Base-by-base conservation (phyloP, 805 yeast genomes). In the Wickerhamomyces sydowiorum region DNA sequence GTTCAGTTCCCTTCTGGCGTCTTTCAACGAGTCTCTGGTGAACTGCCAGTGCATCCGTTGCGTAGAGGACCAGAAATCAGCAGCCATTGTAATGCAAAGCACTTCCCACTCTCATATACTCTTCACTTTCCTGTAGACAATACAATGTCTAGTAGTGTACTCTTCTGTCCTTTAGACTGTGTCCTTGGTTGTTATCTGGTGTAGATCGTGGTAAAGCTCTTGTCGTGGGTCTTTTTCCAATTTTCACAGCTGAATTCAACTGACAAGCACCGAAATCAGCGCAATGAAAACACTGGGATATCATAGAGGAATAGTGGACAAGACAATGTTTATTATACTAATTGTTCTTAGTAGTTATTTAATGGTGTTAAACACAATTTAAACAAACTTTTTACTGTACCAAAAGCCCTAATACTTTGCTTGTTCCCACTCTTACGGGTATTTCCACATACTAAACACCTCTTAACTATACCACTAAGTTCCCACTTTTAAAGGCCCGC, bases 1-100 rank as follows among this genome's bases (percentile, higher is more conserved):
- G 58, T 67, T 64, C 17, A 76, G 56, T 36, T 63, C 55, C 38
- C 51, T 73, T 47, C 73, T 76, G 42, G 64, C 68, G 45, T 58
- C 64, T 27, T 51, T 56, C 23, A 91, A 69, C 18, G 77, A 65
- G 25, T 78, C 82, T 36, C 86, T 69, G 1, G 87, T 75, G 54
- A 81, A 78, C 53, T 86, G 91, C 97, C 97, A 91, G 52, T 77
- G 72, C 31, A 64, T 67, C 35, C 95, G 63, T 56, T 90, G 97
- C 2, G 95, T 78, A 3, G 96, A 86, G 15, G 72, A 71, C 96
- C 96, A 87, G 60, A 81, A 90, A 57, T 85, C 85, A 0, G 95
- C 96, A 2, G 93, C 80, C 96, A 67, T 65, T 36, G 15, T 19
- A 5, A 8, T 8, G 27, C 8, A 24, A 24, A 8, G 27, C 12